These are phyloP conservation scores for Arxiozyma bovina DNA, from an alignment of 1,139 yeast species.

Conservation along the genomic window DNA sequence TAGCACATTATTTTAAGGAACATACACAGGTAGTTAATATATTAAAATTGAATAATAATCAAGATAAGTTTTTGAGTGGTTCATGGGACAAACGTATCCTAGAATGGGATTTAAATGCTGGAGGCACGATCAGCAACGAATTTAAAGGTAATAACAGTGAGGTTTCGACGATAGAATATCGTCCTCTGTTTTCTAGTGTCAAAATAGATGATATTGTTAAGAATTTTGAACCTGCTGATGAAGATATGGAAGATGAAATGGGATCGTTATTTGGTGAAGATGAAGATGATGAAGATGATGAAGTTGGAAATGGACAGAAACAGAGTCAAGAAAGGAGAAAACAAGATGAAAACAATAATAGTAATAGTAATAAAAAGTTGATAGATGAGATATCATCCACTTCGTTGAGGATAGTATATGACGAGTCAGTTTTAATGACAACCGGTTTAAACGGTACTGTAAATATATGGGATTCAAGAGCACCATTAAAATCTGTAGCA, in stretches of 20 bases:
- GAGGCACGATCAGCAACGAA: slow-evolving; percentile 46
- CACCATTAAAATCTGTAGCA: slow-evolving; percentile 38
- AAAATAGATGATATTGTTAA: slow-evolving; percentile 20
- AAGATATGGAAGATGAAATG: slow-evolving; percentile 50
- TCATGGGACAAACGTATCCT: slow-evolving; percentile 79
- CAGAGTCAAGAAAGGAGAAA: neutral
- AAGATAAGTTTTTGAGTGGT: slow-evolving; percentile 60
- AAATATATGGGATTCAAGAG: slow-evolving; percentile 74
- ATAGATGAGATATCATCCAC: slow-evolving; percentile 24
- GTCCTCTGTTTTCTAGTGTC: slow-evolving; percentile 58
- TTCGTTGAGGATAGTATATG: slow-evolving; percentile 30
- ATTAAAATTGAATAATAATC: slow-evolving; percentile 45
- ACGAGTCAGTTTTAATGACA: slow-evolving; percentile 60
- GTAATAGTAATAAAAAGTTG: slow-evolving; percentile 5
- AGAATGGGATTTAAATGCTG: slow-evolving; percentile 80
- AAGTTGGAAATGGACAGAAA: slow-evolving; percentile 13
- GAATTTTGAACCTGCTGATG: slow-evolving; percentile 9
- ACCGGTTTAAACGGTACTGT: slow-evolving; percentile 80
- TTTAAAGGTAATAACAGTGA: slow-evolving; percentile 64
- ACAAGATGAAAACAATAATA: neutral
- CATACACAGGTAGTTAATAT: slow-evolving; percentile 75
- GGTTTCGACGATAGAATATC: slow-evolving; percentile 63
- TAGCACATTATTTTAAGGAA: slow-evolving; percentile 58
- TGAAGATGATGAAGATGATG: slow-evolving; percentile 41
- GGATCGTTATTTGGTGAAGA: slow-evolving; percentile 78